phyloP scores from a whole-genome alignment of 169 alveolate genomes.

The Babesia caballi region DNA sequence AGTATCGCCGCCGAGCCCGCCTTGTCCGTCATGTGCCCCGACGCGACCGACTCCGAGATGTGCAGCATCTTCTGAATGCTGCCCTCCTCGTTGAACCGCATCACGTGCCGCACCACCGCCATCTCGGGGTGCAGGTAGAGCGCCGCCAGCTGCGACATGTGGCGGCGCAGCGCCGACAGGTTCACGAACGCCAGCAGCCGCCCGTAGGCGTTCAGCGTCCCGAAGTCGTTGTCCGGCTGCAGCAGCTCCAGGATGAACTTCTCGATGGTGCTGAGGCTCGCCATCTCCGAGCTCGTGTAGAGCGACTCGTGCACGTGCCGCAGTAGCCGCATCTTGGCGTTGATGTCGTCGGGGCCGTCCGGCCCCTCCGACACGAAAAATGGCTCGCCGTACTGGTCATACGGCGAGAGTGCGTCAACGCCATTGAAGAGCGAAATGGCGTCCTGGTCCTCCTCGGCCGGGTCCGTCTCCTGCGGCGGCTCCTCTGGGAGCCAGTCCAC shows the following conservation, averaged over 20 bases:
- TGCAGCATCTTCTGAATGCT: constrained; percentile 11
- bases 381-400: constrained; percentile 5
- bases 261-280: constrained; percentile 53
- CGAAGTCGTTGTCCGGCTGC: constrained; percentile 39
- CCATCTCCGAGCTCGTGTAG: constrained; percentile 43
- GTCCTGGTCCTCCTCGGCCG: background rate
- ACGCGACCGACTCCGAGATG: constrained; percentile 20
- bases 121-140: constrained; percentile 59
- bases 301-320: constrained; percentile 48
- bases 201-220: constrained; percentile 48
- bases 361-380: background rate
- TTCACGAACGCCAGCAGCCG: constrained; percentile 50
- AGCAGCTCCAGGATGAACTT: constrained; percentile 42
- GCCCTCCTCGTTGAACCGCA: constrained; percentile 37
- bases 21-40: constrained; percentile 15
- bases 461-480: background rate
- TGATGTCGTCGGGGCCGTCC: constrained; percentile 11
- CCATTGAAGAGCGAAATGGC: background rate
- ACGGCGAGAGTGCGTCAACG: background rate
- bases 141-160: constrained; percentile 34
- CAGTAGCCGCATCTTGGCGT: constrained; percentile 14
- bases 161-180: constrained; percentile 46
- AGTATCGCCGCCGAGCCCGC: constrained; percentile 7
- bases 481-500: constrained; percentile 25
- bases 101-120: constrained; percentile 32